These are phyloP conservation scores for Penicillium sp. DNA, from an alignment of 2,329 filamentous ascomycete genomes.

Conservation along the genomic window DNA sequence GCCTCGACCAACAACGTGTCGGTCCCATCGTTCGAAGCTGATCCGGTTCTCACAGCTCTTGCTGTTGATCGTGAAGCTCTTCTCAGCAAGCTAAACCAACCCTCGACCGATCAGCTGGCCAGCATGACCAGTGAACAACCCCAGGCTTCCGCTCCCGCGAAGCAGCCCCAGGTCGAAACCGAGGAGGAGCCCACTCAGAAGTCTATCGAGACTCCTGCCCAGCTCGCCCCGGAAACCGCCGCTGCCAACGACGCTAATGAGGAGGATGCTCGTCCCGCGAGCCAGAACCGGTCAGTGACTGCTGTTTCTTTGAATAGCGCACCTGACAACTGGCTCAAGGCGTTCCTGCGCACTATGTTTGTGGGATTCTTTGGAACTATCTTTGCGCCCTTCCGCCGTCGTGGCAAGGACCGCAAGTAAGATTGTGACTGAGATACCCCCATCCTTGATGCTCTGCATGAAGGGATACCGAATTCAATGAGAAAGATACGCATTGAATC, in stretches of 20 bases:
- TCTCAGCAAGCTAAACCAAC: constrained; percentile 30
- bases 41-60: constrained; percentile 31
- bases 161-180: constrained; percentile 10
- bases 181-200: constrained; percentile 16
- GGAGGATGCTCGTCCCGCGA: constrained; percentile 31
- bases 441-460: constrained; percentile 11
- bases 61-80: constrained; percentile 35
- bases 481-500: constrained; percentile 4
- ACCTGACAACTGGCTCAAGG: constrained; percentile 42
- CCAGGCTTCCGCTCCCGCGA: constrained; percentile 75
- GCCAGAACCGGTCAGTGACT: constrained; percentile 40
- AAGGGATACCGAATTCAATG: background rate
- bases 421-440: constrained; percentile 6
- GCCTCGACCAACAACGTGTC: constrained; percentile 19
- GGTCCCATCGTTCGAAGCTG: constrained; percentile 32
- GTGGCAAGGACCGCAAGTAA: constrained; percentile 31
- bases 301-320: constrained; percentile 39
- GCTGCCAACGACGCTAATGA: constrained; percentile 19
- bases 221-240: constrained; percentile 11
- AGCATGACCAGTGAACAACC: constrained; percentile 86
- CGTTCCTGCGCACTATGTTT: constrained; percentile 41
- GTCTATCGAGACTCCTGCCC: constrained; percentile 8
- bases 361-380: constrained; percentile 40
- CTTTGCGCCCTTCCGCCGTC: constrained; percentile 41
- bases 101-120: constrained; percentile 30